Evolutionary conservation across 805 yeast species (phyloP), one percentile per base, ranked within the genome.

Genomic region (Nakazawaea wickerhamii): DNA sequence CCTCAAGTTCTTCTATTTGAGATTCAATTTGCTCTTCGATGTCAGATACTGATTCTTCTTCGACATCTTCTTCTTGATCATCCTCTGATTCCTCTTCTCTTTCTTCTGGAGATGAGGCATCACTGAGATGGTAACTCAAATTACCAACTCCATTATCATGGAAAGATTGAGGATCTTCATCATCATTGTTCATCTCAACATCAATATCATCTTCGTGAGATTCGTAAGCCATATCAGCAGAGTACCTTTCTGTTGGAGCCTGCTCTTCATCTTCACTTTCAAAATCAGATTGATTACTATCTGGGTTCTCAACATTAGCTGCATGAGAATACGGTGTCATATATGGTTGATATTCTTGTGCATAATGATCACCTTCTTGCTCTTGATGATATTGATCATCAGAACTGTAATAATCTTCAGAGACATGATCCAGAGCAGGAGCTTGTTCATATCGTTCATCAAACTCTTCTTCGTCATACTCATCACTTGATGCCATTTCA

Each of bases 391-490:
- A 19, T n/a, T 18, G 28, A 25, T 25, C 28, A 25, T 18, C 35
- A 9, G 35, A 31, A 21, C 35, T n/a, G 20, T 3, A 31, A n/a
- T 28, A 28, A 2, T 28, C 31, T 25, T 9, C 9, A 10, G 13
- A 25, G 13, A 10, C 3, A 25, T 13, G 13, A 25, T 25, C 27
- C 13, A n/a, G n/a, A n/a, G 9, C 27, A 13, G 27, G 27, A 25
- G 13, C 13, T 25, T 25, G 27, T 14, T 35, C 38, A 3, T 5
- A 5, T 23, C 14, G 28, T 23, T 44, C 41, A 26, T 34, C 47
- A 25, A 27, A 32, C 6, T 45, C 48, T 18, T 44, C 48, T 50
- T 53, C 14, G 48, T 20, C 14, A 27, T 42, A 18, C 22, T 36
- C 7, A 37, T 36, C 1, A 38, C 30, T 30, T 21, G 27, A 25